Conservation (phyloP, 176 grass and related monocot genomes). For the Microstegium vimineum region DNA sequence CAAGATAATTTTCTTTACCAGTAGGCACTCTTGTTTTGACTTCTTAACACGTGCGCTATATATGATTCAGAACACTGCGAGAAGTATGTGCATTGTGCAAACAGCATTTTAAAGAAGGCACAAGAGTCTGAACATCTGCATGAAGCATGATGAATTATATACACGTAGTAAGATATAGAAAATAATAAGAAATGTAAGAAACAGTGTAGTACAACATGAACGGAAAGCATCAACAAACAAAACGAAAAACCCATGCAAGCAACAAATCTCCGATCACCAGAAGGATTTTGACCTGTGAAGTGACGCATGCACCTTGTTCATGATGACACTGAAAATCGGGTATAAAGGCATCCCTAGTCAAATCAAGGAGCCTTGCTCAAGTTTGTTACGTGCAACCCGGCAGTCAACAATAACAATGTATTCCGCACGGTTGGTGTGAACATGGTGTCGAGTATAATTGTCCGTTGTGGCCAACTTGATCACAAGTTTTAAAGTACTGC, state of each 20-base stretch:
- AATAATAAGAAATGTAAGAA: background rate
- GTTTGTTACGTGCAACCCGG: too few species aligned
- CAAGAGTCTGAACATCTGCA: background rate
- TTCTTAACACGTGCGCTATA: background rate
- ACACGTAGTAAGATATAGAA: background rate
- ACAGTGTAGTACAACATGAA: background rate
- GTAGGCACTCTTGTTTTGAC: background rate
- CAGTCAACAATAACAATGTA: too few species aligned
- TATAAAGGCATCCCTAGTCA: background rate
- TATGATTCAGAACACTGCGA: background rate
- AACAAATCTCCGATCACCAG: background rate
- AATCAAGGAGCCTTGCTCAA: constrained; percentile 36
- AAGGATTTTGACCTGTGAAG: background rate
- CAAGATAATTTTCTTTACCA: background rate
- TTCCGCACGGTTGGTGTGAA: too few species aligned
- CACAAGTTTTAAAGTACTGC: too few species aligned
- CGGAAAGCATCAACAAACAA: background rate
- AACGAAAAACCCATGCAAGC: background rate
- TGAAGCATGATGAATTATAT: background rate
- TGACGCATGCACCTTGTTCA: background rate
- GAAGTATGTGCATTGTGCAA: background rate
- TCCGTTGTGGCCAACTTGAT: too few species aligned
- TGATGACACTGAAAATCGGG: background rate
- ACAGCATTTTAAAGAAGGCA: background rate
- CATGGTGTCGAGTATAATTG: too few species aligned